Conservation (phyloP, 2,329 filamentous ascomycete genomes). For the Fusarium compactum region DNA sequence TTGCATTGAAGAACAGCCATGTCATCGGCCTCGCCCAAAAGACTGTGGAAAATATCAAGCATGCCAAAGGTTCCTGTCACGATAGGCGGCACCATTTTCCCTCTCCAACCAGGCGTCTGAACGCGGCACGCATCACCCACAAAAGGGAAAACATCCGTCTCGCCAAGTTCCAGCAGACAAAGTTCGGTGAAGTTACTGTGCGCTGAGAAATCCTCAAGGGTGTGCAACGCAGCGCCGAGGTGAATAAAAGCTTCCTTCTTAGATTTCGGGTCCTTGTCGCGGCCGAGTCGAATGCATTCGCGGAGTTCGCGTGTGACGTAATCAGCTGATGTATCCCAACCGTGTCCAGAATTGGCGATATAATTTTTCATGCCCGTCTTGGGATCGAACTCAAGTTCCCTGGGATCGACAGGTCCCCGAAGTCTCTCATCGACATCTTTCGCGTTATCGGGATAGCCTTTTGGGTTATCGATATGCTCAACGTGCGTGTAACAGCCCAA, state of each 20-base stretch:
- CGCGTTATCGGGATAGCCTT: slow-evolving; percentile 80
- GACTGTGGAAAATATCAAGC: slow-evolving; percentile 81
- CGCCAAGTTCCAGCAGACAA: slow-evolving; percentile 76
- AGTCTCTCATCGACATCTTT: slow-evolving; percentile 75
- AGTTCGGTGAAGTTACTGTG: slow-evolving; percentile 84
- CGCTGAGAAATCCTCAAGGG: slow-evolving; percentile 73
- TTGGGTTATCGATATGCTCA: slow-evolving; percentile 77
- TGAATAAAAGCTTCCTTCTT: slow-evolving; percentile 51
- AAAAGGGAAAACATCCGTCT: slow-evolving; percentile 72
- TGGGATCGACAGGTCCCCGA: slow-evolving; percentile 54
- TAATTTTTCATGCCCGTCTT: slow-evolving; percentile 95
- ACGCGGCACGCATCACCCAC: slow-evolving; percentile 45
- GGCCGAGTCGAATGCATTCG: slow-evolving; percentile 77
- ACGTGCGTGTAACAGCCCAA: slow-evolving; percentile 83
- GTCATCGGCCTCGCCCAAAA: slow-evolving; percentile 61
- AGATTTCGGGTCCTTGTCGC: slow-evolving; percentile 49
- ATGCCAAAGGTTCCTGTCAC: slow-evolving; percentile 67
- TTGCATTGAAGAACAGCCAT: slow-evolving; percentile 64
- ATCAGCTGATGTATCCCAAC: slow-evolving; percentile 86
- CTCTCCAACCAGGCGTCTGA: slow-evolving; percentile 64
- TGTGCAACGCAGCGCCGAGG: slow-evolving; percentile 77
- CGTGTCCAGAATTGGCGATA: slow-evolving; percentile 80
- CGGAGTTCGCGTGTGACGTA: slow-evolving; percentile 79
- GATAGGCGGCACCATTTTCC: slow-evolving; percentile 73
- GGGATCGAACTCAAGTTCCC: slow-evolving; percentile 75